A percentile compares a stretch with the other conserved stretches of the same genome.
Conservation (phyloP, 2,329 filamentous ascomycete species). For the Colletotrichum somersetense region DNA sequence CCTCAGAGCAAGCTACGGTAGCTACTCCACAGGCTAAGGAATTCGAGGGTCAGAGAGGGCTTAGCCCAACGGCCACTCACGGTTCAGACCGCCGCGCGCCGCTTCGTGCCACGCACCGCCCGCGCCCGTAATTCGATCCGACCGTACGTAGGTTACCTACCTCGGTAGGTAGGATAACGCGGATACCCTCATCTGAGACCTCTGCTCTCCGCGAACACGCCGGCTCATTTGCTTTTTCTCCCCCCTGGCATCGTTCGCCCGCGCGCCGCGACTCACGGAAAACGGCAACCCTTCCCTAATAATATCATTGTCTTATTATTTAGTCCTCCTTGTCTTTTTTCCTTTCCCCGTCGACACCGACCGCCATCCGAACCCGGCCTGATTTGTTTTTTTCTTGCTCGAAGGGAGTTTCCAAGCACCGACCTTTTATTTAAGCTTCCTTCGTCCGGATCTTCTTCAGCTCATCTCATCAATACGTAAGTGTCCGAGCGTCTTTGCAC, state of each 20-base stretch:
- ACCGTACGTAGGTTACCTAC: no score
- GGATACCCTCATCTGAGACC: conserved; percentile 25
- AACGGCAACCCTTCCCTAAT: conserved; percentile 39
- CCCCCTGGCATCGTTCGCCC: conserved; percentile 32
- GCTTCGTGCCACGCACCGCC: conserved; percentile 10
- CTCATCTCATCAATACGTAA: conserved; percentile 14
- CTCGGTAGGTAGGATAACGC: neutral
- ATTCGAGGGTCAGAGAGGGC: conserved; percentile 7
- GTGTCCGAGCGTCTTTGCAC: conserved; percentile 1
- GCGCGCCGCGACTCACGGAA: conserved; percentile 35
- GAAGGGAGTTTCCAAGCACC: neutral
- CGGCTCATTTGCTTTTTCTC: conserved; percentile 41
- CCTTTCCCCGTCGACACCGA: conserved; percentile 6
- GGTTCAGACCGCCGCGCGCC: conserved; percentile 8
- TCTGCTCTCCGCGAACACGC: conserved; percentile 33
- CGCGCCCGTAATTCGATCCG: conserved; percentile 4
- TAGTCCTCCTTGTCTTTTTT: conserved; percentile 26
- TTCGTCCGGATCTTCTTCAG: conserved; percentile 18
- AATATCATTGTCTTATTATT: conserved; percentile 41
- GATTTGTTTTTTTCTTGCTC: neutral
- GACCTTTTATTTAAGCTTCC: conserved; percentile 13
- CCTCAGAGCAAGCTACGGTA: neutral
- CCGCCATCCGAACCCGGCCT: conserved; percentile 6
- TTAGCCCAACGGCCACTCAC: neutral
- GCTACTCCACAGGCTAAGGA: neutral